phyloP scores from a whole-genome alignment of 257 asterid genomes.

The Solanum rostratum region DNA sequence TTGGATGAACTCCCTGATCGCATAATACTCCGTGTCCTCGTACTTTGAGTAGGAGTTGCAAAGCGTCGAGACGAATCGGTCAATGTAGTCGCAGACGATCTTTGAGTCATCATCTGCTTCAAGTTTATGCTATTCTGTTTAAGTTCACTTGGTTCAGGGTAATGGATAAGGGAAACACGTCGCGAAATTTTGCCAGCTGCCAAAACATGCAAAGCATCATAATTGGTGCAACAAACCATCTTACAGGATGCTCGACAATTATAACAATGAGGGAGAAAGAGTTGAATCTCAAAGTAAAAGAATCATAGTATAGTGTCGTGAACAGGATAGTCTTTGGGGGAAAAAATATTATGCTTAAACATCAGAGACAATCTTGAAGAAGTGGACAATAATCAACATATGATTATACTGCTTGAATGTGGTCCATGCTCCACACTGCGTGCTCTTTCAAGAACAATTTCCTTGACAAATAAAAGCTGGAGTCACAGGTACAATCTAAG shows the following conservation, averaged over 20 bases:
- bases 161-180: constrained; percentile 43
- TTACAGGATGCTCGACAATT: neutral
- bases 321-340: neutral
- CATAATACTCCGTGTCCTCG: constrained; percentile 21
- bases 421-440: neutral
- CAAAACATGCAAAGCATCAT: neutral
- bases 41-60: constrained; percentile 36
- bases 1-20: constrained; percentile 23
- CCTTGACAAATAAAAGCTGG: neutral
- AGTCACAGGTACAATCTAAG: neutral
- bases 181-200: constrained; percentile 67
- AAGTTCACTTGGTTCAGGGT: constrained; percentile 52
- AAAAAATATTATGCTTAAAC: neutral
- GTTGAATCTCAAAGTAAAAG: neutral
- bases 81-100: constrained; percentile 37
- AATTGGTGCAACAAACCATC: neutral
- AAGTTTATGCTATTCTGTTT: constrained; percentile 9
- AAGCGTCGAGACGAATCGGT: constrained; percentile 28
- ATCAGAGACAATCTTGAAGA: neutral
- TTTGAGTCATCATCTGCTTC: constrained; percentile 15
- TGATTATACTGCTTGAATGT: neutral
- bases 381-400: neutral
- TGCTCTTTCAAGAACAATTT: neutral
- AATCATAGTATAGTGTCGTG: neutral
- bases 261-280: neutral